Base-by-base conservation (phyloP, 495 filamentous ascomycete species). In the Diplogelasinospora grovesii region DNA sequence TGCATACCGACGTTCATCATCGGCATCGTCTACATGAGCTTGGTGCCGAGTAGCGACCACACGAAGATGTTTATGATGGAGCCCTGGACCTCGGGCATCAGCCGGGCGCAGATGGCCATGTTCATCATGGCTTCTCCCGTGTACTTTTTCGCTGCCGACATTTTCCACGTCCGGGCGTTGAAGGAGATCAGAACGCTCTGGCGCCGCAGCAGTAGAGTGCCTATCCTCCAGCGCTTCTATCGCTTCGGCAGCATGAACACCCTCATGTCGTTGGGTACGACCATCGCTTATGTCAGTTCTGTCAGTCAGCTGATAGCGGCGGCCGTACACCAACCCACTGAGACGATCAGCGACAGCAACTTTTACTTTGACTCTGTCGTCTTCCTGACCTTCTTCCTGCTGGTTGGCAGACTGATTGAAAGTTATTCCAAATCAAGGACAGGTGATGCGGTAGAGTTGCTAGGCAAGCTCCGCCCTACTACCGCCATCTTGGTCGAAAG, bases 191-290 rank as follows among this genome's bases (percentile, higher is more conserved):
- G 69, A 41, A 74, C 81, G 0, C 60, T 95, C 18, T 97, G 90
- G 90, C 71, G 86, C 22, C 78, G 63, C n/a, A 75, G 79, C 30
- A 96, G 88, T 57, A 75, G 70, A 7, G 79, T 82, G 2, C 89
- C 89, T 0, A 54, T 94, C 8, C 51, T 85, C 15, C 75, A 81
- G 41, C 69, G 92, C 13, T 89, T 97, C 49, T 90, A 89, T 49
- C 79, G 86, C 10, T 97, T 97, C 50, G 90, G 90, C 10, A 95
- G 89, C 63, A 97, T 97, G 90, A 93, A 95, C 52, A 79, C 92
- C 57, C 72, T 97, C 42, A 85, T 97, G 52, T 93, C 85, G 8
- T 68, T 90, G 10, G 90, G 92, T 7, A 95, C 92, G 1, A 78
- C 78, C 4, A 85, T 96, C 32, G 90, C 90, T 1, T 97, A 96